phyloP scores from a whole-genome alignment of 75 land plant species.

The Larix kaempferi region DNA sequence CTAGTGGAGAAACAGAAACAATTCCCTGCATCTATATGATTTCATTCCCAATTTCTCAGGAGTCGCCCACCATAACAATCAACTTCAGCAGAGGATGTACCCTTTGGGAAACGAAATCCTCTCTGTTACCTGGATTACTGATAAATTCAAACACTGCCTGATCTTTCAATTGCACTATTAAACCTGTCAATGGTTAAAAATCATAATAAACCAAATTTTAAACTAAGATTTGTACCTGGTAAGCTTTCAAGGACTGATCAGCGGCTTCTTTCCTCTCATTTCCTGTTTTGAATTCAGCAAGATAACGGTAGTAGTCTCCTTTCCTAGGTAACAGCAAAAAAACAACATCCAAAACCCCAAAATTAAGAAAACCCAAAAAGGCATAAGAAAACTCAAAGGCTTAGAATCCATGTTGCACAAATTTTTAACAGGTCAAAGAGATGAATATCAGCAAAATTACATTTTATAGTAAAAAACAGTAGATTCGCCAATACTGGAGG shows the following conservation, averaged over 20 bases:
- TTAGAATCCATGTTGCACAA: not conserved
- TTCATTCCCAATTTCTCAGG: not conserved
- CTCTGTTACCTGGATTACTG: not conserved
- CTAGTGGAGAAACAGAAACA: not conserved
- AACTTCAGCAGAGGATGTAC: not conserved
- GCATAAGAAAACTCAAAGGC: not conserved
- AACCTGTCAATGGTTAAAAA: not conserved
- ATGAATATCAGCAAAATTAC: conserved; percentile 23
- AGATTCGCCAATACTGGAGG: conserved; percentile 53
- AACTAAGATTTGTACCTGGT: conserved; percentile 34
- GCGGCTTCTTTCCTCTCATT: conserved; percentile 63
- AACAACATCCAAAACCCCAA: not conserved
- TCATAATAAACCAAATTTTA: not conserved
- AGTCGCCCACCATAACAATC: not conserved
- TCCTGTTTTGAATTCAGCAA: conserved; percentile 65
- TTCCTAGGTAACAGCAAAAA: conserved; percentile 32
- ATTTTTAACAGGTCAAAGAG: not conserved
- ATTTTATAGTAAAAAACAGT: conserved; percentile 75
- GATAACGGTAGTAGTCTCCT: conserved; percentile 62
- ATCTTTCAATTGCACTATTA: not conserved
- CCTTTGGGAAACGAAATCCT: not conserved
- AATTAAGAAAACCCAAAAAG: not conserved
- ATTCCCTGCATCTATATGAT: not conserved
- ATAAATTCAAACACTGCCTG: not conserved
- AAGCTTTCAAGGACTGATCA: conserved; percentile 56